Evolutionary conservation across 176 grass and related monocot species (phyloP).

Genomic region (Oryza glaberrima): DNA sequence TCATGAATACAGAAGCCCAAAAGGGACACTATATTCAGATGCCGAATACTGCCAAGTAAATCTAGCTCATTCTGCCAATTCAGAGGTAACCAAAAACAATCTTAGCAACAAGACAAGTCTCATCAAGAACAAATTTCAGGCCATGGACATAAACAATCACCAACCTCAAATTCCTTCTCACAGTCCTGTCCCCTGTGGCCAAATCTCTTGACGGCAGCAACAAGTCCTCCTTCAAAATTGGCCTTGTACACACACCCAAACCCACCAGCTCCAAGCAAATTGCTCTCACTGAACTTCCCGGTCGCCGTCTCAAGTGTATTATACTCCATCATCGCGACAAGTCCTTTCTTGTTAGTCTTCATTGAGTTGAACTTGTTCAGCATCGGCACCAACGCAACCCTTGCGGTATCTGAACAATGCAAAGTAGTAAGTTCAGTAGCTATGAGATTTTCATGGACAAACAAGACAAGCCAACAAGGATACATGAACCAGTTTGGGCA

Average conservation of each 20-base stretch:
- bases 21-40: constrained; percentile 89
- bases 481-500: not conserved
- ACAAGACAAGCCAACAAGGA: constrained; percentile 11
- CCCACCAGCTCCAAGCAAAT: constrained; percentile 78
- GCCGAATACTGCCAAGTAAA: constrained; percentile 83
- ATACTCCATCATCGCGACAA: constrained; percentile 72
- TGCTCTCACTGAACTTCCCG: constrained; percentile 72
- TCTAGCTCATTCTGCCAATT: constrained; percentile 81
- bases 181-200: constrained; percentile 43
- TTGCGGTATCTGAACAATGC: constrained; percentile 55
- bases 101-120: constrained; percentile 2
- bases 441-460: constrained; percentile 34
- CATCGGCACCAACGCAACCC: constrained; percentile 71
- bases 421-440: constrained; percentile 16
- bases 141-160: not conserved
- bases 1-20: constrained; percentile 86
- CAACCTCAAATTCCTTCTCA: constrained; percentile 90
- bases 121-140: not conserved
- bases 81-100: constrained; percentile 20
- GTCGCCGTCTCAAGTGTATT: constrained; percentile 62
- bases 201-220: constrained; percentile 75
- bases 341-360: constrained; percentile 68
- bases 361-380: constrained; percentile 83
- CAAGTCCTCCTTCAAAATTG: constrained; percentile 67
- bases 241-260: constrained; percentile 84